phyloP scores from a whole-genome alignment of 108 stramenopile species.

The Schizochytrium sp. region DNA sequence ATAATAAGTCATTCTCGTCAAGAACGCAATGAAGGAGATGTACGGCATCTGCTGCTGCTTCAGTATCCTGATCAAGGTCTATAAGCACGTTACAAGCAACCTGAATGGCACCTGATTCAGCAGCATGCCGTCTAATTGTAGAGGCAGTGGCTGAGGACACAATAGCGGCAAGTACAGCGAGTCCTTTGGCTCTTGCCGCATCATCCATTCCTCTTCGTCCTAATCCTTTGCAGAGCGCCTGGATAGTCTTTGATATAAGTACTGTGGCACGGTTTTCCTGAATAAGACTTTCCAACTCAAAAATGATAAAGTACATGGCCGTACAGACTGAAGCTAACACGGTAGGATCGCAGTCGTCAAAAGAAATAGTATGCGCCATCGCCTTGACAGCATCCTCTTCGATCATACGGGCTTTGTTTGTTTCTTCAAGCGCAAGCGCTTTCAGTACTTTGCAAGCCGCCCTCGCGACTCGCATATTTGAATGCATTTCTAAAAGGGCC shows the following conservation, averaged over 20 bases:
- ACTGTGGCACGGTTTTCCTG: not conserved
- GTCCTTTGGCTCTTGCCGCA: not conserved
- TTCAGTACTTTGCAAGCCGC: constrained; percentile 14
- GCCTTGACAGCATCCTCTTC: not conserved
- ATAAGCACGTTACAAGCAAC: not conserved
- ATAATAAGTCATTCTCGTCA: not conserved
- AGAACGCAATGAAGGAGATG: not conserved
- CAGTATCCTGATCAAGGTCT: not conserved
- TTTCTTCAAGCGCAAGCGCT: not conserved
- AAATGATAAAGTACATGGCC: constrained; percentile 3
- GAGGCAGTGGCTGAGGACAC: not conserved
- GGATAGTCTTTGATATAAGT: not conserved
- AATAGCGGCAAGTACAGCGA: constrained; percentile 5
- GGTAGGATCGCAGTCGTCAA: not conserved
- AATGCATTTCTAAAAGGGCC: not conserved
- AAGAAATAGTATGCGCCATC: not conserved
- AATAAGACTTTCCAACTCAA: constrained; percentile 21
- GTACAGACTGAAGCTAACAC: not conserved
- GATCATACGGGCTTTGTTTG: not conserved
- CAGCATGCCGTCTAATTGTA: not conserved
- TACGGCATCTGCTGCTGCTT: not conserved
- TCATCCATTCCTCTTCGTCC: not conserved
- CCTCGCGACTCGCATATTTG: not conserved
- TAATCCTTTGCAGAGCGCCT: not conserved
- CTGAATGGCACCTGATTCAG: constrained; percentile 1